Percentiles rank a stretch among this genome's conserved stretches.
Evolutionary conservation across 2,329 filamentous ascomycete species (phyloP).

Genomic region (Akanthomyces muscarius): DNA sequence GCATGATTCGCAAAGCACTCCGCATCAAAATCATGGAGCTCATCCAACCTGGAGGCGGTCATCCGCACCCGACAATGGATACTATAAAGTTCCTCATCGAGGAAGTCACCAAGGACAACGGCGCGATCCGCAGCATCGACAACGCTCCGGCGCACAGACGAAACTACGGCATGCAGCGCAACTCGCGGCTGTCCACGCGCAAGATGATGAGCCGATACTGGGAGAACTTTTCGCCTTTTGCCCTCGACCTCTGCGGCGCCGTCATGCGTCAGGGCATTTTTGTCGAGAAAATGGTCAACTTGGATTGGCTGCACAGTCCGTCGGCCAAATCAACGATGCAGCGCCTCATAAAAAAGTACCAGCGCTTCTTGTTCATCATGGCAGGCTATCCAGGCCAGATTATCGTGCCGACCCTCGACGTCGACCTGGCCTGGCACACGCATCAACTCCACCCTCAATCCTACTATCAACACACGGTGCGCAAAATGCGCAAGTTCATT

Average conservation of each 20-base stretch:
- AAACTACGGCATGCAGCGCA: slow-evolving; percentile 23
- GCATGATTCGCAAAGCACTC: slow-evolving; percentile 47
- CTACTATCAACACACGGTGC: slow-evolving; percentile 59
- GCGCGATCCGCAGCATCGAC: slow-evolving; percentile 40
- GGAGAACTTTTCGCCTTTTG: slow-evolving; percentile 62
- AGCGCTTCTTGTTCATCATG: slow-evolving; percentile 49
- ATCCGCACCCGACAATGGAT: slow-evolving; percentile 42
- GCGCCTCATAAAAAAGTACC: slow-evolving; percentile 61
- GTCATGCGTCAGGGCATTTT: slow-evolving; percentile 64
- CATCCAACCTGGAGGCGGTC: slow-evolving; percentile 27
- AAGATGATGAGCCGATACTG: slow-evolving; percentile 70
- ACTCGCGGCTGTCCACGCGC: slow-evolving; percentile 46
- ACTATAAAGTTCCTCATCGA: slow-evolving; percentile 50
- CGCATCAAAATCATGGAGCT: slow-evolving; percentile 39
- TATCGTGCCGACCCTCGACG: slow-evolving; percentile 67
- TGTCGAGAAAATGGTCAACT: slow-evolving; percentile 67
- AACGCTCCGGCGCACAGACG: slow-evolving; percentile 20
- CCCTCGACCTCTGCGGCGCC: slow-evolving; percentile 61
- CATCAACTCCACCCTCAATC: slow-evolving; percentile 64
- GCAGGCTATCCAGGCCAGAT: slow-evolving; percentile 33
- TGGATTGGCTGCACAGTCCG: slow-evolving; percentile 76
- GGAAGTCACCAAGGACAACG: slow-evolving; percentile 35
- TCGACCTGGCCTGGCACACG: slow-evolving; percentile 77
- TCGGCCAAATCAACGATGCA: slow-evolving; percentile 58
- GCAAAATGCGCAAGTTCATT: slow-evolving; percentile 54